These are phyloP conservation scores for Falciphora oryzae DNA, from an alignment of 2,329 filamentous ascomycete genomes.

Conservation along the genomic window DNA sequence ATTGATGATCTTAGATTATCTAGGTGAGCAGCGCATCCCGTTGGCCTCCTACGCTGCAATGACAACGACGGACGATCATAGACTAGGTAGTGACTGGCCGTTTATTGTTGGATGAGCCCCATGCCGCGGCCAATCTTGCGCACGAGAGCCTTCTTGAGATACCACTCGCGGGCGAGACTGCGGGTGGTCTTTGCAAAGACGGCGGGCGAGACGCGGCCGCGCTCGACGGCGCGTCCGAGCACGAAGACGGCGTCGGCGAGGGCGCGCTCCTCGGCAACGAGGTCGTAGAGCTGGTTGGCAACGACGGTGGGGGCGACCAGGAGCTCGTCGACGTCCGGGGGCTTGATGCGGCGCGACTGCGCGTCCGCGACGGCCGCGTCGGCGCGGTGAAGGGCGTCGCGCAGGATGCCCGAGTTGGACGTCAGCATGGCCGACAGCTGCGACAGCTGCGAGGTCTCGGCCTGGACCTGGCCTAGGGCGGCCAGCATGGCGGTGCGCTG, in stretches of 20 bases:
- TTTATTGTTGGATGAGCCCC: slow-evolving; percentile 43
- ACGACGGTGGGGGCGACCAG: slow-evolving; percentile 92
- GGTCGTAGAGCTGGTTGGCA: slow-evolving; percentile 82
- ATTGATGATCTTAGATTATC: background rate
- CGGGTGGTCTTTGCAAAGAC: slow-evolving; percentile 75
- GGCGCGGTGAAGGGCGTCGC: slow-evolving; percentile 70
- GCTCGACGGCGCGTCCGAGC: slow-evolving; percentile 67
- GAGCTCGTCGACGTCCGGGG: slow-evolving; percentile 78
- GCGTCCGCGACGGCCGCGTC: slow-evolving; percentile 40
- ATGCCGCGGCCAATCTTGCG: slow-evolving; percentile 73
- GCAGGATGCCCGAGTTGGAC: slow-evolving; percentile 73
- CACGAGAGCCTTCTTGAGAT: slow-evolving; percentile 74
- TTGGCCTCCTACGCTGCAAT: background rate
- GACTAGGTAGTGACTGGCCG: no score
- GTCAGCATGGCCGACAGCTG: slow-evolving; percentile 65
- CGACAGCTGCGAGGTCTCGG: slow-evolving; percentile 66
- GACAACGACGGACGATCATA: background rate
- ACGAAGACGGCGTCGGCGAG: slow-evolving; percentile 84
- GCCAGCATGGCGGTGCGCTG: slow-evolving; percentile 72
- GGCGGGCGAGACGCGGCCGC: slow-evolving; percentile 62
- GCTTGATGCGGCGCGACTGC: background rate
- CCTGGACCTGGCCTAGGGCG: slow-evolving; percentile 63
- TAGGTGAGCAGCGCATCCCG: no score
- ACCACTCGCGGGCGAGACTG: slow-evolving; percentile 71
- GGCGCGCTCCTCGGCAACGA: slow-evolving; percentile 83